Evolutionary conservation across 2,329 filamentous ascomycete genomes (phyloP), one percentile per base, ranked within the genome.

Genomic region (Nigrospora osmanthi): DNA sequence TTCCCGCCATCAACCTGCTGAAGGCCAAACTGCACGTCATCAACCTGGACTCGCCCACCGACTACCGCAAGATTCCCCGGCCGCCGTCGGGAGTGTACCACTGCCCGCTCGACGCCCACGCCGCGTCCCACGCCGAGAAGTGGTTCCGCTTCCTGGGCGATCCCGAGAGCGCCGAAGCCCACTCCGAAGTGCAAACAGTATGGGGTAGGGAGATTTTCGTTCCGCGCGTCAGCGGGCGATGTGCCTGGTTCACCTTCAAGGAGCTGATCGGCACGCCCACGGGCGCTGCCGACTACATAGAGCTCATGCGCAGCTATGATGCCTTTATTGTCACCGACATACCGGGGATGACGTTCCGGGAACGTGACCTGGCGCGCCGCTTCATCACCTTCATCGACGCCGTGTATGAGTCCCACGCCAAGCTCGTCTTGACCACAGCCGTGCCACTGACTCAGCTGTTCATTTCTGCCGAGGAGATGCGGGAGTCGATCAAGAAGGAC

Each of bases 321-420:
- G 83, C 90, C 2, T 97, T 98, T 58, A 80, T 98, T 52, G 79
- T 98, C 11, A 95, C 89, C 0, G 86, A 90, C 42, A 83, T 97
- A 1, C 93, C 93, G 0, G 87, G 85, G 6, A 97, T 98, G 93
- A 93, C 85, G 35, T 79, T 89, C 52, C 80, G 81, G 44, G 81
- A 89, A 58, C 81, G 93, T 16, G 93, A 98, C 67, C 75, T 95
- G 35, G 93, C 93, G 0, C 74, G 93, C 12, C 78, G 93, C 6
- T 96, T 98, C 65, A 98, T 98, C 62, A 98, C 91, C 0, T 96
- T 98, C 56, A 88, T 98, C 52, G 93, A 98, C 62, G 91, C 93
- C 6, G 85, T 96, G 5, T 98, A 98, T 60, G 93, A 98, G 65
- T 75, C 76, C 28, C 79, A 91, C 64, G 90, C 89, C n/a, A 97